These are phyloP conservation scores for Plectosphaerella sp. DNA, from an alignment of 2,329 filamentous ascomycete species.

Conservation along the genomic window DNA sequence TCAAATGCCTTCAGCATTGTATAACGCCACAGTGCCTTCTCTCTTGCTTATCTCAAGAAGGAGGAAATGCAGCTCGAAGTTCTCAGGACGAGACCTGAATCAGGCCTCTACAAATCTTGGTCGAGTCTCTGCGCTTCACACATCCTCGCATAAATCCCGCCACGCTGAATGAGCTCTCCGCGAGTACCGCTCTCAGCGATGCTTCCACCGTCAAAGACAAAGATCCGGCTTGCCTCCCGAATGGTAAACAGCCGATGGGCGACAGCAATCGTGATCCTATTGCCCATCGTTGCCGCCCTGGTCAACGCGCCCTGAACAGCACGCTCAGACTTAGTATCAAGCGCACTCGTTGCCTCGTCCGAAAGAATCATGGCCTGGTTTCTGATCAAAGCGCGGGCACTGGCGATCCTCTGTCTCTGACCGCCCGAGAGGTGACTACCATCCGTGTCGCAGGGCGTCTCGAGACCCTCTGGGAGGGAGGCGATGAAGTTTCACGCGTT, in stretches of 20 bases:
- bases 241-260: constrained; percentile 51
- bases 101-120: background rate
- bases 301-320: constrained; percentile 60
- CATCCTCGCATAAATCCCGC: constrained; percentile 36
- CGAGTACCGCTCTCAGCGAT: constrained; percentile 23
- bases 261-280: constrained; percentile 53
- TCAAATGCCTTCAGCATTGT: too few relatives aligned
- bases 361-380: constrained; percentile 62
- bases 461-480: constrained; percentile 50
- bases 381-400: constrained; percentile 65
- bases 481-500: constrained; percentile 53
- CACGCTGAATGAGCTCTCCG: background rate
- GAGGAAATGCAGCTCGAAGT: background rate
- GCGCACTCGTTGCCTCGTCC: constrained; percentile 63
- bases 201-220: constrained; percentile 32
- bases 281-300: constrained; percentile 26
- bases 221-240: constrained; percentile 18
- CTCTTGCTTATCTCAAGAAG: too few relatives aligned
- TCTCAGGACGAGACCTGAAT: background rate
- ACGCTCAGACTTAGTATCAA: constrained; percentile 63
- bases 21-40: too few relatives aligned
- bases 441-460: constrained; percentile 59
- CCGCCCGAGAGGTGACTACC: constrained; percentile 68
- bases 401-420: constrained; percentile 67
- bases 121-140: constrained; percentile 38